phyloP scores from a whole-genome alignment of 1,139 yeast genomes.

The Pichia sp. region DNA sequence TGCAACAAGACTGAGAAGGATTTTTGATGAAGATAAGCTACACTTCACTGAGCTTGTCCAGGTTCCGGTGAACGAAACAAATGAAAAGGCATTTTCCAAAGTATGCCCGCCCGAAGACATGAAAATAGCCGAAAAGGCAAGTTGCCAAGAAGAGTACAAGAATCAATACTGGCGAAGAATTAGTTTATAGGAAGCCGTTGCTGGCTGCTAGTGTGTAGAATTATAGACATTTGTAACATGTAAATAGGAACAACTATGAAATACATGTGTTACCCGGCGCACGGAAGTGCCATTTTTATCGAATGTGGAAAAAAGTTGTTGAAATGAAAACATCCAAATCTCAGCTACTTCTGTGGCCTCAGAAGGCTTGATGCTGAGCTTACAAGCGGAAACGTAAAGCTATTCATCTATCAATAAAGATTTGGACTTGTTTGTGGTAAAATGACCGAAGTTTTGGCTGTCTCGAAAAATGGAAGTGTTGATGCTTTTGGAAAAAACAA shows the following conservation, averaged over 20 bases:
- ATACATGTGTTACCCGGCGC: slow-evolving; percentile 1
- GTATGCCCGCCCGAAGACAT: slow-evolving; percentile 18
- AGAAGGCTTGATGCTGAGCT: no score
- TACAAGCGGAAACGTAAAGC: background rate
- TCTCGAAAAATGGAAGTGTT: background rate
- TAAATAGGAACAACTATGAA: background rate
- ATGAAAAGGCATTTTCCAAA: slow-evolving; percentile 19
- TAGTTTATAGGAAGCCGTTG: background rate
- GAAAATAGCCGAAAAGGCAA: background rate
- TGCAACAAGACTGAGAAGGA: slow-evolving; percentile 14
- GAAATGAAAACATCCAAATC: slow-evolving; percentile 4
- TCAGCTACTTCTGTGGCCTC: no score
- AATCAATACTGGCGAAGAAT: slow-evolving; percentile 25
- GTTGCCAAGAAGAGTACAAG: slow-evolving; percentile 20
- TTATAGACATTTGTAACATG: background rate
- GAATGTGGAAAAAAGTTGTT: slow-evolving; percentile 1
- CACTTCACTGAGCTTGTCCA: slow-evolving; percentile 24
- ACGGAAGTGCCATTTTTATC: background rate
- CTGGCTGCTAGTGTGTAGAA: background rate
- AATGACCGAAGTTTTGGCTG: slow-evolving; percentile 9
- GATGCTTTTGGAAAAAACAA: slow-evolving; percentile 4
- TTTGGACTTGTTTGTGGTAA: background rate
- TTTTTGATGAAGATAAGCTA: slow-evolving; percentile 19
- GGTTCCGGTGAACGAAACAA: slow-evolving; percentile 20
- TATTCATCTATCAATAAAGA: background rate